Conservation (phyloP, 345 rosid species). For the Fremontodendron californicum region DNA sequence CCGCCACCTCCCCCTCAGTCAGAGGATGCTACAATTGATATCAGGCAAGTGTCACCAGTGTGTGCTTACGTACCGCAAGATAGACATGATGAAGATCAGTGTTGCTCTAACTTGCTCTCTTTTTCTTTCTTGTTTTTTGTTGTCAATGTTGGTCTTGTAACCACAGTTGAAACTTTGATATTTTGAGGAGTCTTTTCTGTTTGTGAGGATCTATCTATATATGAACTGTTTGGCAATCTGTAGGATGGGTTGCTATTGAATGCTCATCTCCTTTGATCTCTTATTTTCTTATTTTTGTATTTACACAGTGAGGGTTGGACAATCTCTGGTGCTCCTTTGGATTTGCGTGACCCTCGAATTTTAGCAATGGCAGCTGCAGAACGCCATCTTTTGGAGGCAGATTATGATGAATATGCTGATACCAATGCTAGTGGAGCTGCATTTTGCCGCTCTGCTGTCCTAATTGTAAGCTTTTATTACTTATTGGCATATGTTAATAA, state of each 20-base stretch:
- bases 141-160: background rate
- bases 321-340: conserved; percentile 66
- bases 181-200: background rate
- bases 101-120: background rate
- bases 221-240: conserved; percentile 4
- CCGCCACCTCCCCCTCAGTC: conserved; percentile 55
- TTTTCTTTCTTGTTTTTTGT: background rate
- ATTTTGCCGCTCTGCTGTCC: conserved; percentile 95
- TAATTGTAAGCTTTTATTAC: conserved; percentile 51
- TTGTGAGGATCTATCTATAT: background rate
- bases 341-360: conserved; percentile 78
- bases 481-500: background rate
- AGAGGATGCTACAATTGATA: conserved; percentile 71
- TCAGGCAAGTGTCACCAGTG: conserved; percentile 49
- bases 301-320: conserved; percentile 67
- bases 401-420: conserved; percentile 87
- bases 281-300: conserved; percentile 15
- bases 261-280: background rate
- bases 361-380: conserved; percentile 93
- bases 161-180: background rate
- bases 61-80: background rate
- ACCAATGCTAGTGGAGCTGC: conserved; percentile 91
- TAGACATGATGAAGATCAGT: background rate
- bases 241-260: background rate
- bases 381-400: conserved; percentile 81